Percentiles rank a stretch among this genome's conserved stretches.
These are phyloP conservation scores for Aurantiochytrium sp. DNA, from an alignment of 108 stramenopile species.

Conservation along the genomic window DNA sequence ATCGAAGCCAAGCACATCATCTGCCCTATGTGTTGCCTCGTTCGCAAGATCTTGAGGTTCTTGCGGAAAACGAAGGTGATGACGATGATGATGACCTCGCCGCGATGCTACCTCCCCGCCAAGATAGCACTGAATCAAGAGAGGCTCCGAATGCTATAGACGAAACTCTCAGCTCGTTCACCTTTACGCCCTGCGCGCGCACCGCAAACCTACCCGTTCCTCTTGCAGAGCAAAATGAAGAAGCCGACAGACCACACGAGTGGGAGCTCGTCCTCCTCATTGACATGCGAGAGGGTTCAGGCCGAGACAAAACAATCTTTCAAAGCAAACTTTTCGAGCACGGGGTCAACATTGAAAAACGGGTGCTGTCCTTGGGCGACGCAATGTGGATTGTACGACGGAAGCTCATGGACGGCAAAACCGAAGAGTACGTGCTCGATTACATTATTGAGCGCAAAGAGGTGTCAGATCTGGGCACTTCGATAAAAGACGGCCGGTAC, in stretches of 20 bases:
- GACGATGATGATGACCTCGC: too few species aligned
- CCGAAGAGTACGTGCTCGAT: conserved; percentile 7
- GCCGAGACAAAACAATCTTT: background rate
- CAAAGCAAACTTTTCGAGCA: background rate
- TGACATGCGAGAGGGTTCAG: background rate
- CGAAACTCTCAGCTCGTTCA: too few species aligned
- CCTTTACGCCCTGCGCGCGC: too few species aligned
- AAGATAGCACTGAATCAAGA: too few species aligned
- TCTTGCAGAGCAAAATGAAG: too few species aligned
- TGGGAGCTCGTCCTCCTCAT: background rate
- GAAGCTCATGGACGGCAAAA: background rate
- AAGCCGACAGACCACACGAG: background rate
- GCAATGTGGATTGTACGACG: background rate
- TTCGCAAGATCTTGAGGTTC: too few species aligned
- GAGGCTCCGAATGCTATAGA: too few species aligned
- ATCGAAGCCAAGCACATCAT: too few species aligned
- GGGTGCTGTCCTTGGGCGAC: background rate
- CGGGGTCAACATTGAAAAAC: background rate
- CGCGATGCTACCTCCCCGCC: too few species aligned
- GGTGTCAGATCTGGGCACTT: background rate
- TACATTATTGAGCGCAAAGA: conserved; percentile 19
- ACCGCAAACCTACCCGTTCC: too few species aligned
- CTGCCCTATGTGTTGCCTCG: too few species aligned
- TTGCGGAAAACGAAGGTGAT: too few species aligned
- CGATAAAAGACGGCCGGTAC: conserved; percentile 24